A percentile compares a stretch with the other conserved stretches of the same genome.
Evolutionary conservation across 1,139 yeast species (phyloP).

Genomic region (Schizosaccharomyces versatilis): DNA sequence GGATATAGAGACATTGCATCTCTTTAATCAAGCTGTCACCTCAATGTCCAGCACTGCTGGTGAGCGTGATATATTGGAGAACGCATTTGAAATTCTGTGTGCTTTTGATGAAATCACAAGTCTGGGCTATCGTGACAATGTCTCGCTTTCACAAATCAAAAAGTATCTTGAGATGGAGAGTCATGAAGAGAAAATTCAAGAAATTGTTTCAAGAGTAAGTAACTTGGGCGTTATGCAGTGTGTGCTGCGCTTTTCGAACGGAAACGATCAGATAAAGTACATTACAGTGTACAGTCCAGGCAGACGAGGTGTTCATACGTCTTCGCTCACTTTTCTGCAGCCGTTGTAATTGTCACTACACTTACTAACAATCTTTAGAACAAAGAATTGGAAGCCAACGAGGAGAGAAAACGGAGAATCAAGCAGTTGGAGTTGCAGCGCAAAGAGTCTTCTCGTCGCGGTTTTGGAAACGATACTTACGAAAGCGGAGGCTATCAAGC

Average conservation of each 20-base stretch:
- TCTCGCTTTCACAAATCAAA: constrained; percentile 60
- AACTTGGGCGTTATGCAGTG: too few species aligned
- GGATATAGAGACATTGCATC: constrained; percentile 77
- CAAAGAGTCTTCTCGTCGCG: constrained; percentile 51
- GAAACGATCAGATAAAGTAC: neutral
- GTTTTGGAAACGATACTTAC: constrained; percentile 12
- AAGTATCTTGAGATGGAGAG: constrained; percentile 93
- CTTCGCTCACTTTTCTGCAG: neutral
- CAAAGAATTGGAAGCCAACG: constrained; percentile 90
- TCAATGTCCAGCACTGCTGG: constrained; percentile 49
- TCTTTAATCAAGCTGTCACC: constrained; percentile 64
- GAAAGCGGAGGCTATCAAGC: constrained; percentile 8
- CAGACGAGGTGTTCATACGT: neutral
- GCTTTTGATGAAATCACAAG: constrained; percentile 88
- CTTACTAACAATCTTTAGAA: constrained; percentile 21
- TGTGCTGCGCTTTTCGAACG: neutral
- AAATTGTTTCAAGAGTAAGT: constrained; percentile 57
- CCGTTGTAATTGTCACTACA: neutral
- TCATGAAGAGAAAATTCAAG: constrained; percentile 95
- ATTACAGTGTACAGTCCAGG: neutral
- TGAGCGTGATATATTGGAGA: constrained; percentile 63
- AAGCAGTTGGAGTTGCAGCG: constrained; percentile 64
- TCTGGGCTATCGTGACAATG: constrained; percentile 75
- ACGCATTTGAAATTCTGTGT: constrained; percentile 69
- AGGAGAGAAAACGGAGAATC: constrained; percentile 89